Percentiles rank a stretch among this genome's conserved stretches.
These are phyloP conservation scores for Takashimella koratensis DNA, from an alignment of 1,284 basidiomycete genomes.

Conservation along the genomic window DNA sequence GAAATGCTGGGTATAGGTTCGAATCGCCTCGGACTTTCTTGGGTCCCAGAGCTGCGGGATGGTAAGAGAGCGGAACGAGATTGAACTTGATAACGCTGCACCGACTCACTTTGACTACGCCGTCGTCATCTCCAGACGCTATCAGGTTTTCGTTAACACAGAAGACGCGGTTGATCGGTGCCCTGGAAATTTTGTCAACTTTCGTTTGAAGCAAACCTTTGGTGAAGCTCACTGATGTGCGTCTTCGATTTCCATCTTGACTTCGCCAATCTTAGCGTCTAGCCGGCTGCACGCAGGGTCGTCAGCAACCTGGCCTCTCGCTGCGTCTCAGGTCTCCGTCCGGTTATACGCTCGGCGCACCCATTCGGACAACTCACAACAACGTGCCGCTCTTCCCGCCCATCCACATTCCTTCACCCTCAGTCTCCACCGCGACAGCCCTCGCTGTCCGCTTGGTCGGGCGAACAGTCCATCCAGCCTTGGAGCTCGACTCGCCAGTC, in stretches of 20 bases:
- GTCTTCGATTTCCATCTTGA: conserved; percentile 60
- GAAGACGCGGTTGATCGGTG: conserved; percentile 78
- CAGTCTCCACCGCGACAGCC: conserved; percentile 61
- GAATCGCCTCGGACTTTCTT: conserved; percentile 61
- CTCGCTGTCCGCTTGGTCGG: conserved; percentile 64
- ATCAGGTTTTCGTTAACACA: conserved; percentile 65
- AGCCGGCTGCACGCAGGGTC: conserved; percentile 25
- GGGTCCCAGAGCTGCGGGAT: conserved; percentile 77
- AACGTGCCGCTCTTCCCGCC: conserved; percentile 80
- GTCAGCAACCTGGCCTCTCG: neutral
- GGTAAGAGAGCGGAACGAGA: neutral
- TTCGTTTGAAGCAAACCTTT: conserved; percentile 7
- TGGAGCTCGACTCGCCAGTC: conserved; percentile 42
- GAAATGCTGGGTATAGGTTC: conserved; percentile 79
- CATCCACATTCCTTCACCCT: conserved; percentile 66
- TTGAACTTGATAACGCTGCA: neutral
- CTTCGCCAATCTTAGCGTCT: conserved; percentile 55
- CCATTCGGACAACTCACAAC: conserved; percentile 57
- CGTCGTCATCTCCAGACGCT: conserved; percentile 88
- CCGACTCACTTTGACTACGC: conserved; percentile 77
- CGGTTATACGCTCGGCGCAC: neutral
- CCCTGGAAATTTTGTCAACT: conserved; percentile 52
- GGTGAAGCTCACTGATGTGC: conserved; percentile 77
- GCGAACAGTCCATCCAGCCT: conserved; percentile 35
- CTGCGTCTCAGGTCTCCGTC: neutral